Evolutionary conservation across 768 basidiomycete genomes (phyloP), one percentile per base, ranked within the genome.

Genomic region (Ephemerocybe angulata): DNA sequence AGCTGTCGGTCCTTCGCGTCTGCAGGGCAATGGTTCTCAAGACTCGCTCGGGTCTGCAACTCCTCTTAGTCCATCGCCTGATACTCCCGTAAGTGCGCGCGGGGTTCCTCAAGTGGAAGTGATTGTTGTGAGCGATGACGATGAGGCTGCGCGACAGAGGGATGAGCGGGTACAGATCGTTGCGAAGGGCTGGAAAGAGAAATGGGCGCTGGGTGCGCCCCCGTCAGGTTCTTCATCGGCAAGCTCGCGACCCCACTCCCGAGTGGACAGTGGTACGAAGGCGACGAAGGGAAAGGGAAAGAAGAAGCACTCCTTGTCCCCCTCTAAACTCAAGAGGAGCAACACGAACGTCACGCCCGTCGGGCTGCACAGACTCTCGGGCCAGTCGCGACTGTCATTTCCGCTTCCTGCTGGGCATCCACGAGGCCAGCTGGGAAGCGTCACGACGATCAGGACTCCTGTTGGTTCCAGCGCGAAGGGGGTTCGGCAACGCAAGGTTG

Each of bases 261-360:
- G n/a, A n/a, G n/a, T n/a, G n/a, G n/a, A n/a, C n/a, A n/a, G n/a
- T 25, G 31, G 7, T 17, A 15, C n/a, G 35, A 59, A 56, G 24
- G 21, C 46, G 41, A 62, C 49, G 42, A 60, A 40, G 60, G 68
- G 54, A 58, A 54, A 35, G 54, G 43, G 62, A 50, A 66, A 62
- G 58, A 68, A 55, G 73, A 75, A n/a, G 74, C 72, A 41, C 69
- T 65, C 55, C 71, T 72, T 48, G 74, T 53, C 60, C 12, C 56
- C 68, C 35, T 53, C 59, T 13, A 66, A 60, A 33, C 61, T 80
- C 58, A 65, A 65, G 59, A 72, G 79, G 43, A 70, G 71, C 42
- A 74, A 76, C 52, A 77, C 76, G 31, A 81, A 76, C 44, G 67
- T 81, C 12, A 80, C 77, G 21, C 76, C 76, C 24, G 52, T 63